Conservation (phyloP, 225 moss, liverwort and hornwort genomes). For the Straminergon stramineum region DNA sequence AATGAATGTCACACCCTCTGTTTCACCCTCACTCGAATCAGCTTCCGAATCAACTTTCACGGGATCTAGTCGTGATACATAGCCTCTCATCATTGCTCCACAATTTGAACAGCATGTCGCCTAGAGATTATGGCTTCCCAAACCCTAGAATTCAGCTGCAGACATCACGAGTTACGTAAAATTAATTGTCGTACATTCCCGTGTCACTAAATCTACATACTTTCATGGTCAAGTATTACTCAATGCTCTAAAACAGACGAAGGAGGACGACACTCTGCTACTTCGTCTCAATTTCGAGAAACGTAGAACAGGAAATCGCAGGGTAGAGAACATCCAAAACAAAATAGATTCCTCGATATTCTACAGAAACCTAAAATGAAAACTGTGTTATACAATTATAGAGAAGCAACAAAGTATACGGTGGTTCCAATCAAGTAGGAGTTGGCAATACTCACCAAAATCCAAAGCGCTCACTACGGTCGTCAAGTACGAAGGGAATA, state of each 20-base stretch:
- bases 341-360: background rate
- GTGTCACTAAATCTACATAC: background rate
- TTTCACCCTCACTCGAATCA: conserved; percentile 8
- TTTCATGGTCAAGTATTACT: background rate
- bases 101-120: background rate
- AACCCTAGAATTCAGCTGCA: background rate
- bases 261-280: background rate
- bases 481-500: background rate
- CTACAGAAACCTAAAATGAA: background rate
- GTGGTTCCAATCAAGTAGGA: background rate
- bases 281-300: background rate
- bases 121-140: background rate
- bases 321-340: background rate
- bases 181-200: background rate
- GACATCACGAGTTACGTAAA: background rate
- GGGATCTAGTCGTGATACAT: background rate
- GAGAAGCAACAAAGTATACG: background rate
- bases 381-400: background rate
- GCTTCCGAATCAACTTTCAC: background rate
- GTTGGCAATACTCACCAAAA: background rate
- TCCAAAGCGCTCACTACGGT: background rate
- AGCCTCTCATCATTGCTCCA: conserved; percentile 13
- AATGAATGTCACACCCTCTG: background rate
- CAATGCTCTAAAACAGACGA: background rate
- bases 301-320: background rate